Evolutionary conservation across 495 filamentous ascomycete genomes (phyloP).

Genomic region (Haplographium delicatum): DNA sequence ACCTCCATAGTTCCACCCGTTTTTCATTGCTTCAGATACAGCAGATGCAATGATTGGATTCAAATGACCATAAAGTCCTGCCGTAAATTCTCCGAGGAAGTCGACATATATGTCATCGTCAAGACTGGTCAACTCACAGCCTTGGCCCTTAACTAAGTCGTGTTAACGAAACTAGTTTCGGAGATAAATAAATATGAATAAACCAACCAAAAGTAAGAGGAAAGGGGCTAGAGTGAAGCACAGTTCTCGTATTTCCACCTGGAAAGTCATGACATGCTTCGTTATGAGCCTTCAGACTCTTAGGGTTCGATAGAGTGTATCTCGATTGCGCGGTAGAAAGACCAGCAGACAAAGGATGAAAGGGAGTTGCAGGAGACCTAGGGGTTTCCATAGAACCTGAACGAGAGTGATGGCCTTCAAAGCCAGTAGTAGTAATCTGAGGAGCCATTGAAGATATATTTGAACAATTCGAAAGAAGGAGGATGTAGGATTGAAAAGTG

Average conservation of each 20-base stretch:
- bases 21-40: slow-evolving; percentile 26
- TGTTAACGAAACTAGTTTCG: too few relatives aligned
- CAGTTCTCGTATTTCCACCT: slow-evolving; percentile 57
- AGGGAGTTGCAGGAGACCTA: neutral
- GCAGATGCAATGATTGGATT: slow-evolving; percentile 36
- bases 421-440: neutral
- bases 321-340: neutral
- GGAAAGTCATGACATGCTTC: slow-evolving; percentile 40
- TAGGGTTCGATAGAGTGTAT: slow-evolving; percentile 26
- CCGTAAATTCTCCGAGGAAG: slow-evolving; percentile 47
- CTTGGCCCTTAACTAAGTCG: slow-evolving; percentile 5
- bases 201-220: slow-evolving; percentile 31
- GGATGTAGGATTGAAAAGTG: too few relatives aligned
- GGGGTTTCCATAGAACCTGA: neutral
- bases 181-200: slow-evolving; percentile 13
- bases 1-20: slow-evolving; percentile 31
- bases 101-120: slow-evolving; percentile 35
- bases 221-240: slow-evolving; percentile 50
- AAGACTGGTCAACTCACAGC: slow-evolving; percentile 13
- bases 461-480: too few relatives aligned
- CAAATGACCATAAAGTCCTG: slow-evolving; percentile 51
- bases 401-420: neutral
- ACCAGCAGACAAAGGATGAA: slow-evolving; percentile 3
- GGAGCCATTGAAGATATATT: too few relatives aligned
- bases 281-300: slow-evolving; percentile 33